Evolutionary conservation across 73 alveolate genomes (phyloP), one percentile per base, ranked within the genome.

Genomic region (Blepharisma stoltei): DNA sequence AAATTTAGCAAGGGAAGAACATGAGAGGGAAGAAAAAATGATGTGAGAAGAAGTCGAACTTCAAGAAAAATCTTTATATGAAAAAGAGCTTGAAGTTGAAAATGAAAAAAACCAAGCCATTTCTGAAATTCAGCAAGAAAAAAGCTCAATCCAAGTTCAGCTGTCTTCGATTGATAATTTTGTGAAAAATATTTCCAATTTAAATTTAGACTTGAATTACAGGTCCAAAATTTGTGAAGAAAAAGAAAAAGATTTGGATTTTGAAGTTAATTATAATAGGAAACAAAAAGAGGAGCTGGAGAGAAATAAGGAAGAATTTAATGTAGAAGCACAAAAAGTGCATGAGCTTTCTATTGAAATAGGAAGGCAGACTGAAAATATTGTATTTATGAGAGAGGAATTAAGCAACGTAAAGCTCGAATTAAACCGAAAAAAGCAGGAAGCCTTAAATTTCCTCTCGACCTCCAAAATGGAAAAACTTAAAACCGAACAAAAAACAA

Each of bases 81-180:
- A 60, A 60, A 60, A 60, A 25, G 48, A 60, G 46, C n/a, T 38
- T 60, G n/a, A 14, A 60, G 23, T 60, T 4, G 73, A 60, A 60
- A 14, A 20, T 14, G 73, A 60, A 60, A 60, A 60, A 60, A 60
- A 60, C 5, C 46, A 60, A 60, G 73, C 73, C 5, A 14, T 14
- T 60, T 20, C 47, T 2, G n/a, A 18, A 60, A 60, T 60, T 25
- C 73, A 60, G 45, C 23, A 60, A 14, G 73, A 60, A 25, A 60
- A 60, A 60, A 60, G 46, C 46, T 60, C 11, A 2, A n/a, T 60
- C 38, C 48, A 14, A 18, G 38, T 11, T 14, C 73, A 60, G 23
- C 14, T 60, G 18, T 20, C 73, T 3, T 11, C 38, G 0, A 14
- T 60, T 60, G 73, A 60, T 2, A 60, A 60, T 25, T 60, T 60